Evolutionary conservation across 371 early-diverging fungal genomes (phyloP).

Genomic region (Coemansia sp.): DNA sequence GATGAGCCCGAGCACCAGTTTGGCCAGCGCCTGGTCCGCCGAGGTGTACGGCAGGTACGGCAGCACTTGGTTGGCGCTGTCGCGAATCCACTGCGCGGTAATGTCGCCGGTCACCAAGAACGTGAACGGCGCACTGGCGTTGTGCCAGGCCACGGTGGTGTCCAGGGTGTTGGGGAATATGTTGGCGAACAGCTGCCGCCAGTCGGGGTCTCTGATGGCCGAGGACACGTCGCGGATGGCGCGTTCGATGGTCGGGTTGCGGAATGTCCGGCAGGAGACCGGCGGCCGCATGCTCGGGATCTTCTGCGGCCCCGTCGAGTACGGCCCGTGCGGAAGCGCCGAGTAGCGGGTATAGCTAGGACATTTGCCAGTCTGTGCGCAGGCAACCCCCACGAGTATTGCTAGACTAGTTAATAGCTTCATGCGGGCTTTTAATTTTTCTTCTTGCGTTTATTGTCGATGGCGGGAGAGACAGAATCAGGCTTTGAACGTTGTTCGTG

Average conservation of each 20-base stretch:
- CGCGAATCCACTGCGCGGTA: slow-evolving; percentile 69
- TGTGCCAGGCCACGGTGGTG: slow-evolving; percentile 58
- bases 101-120: slow-evolving; percentile 71
- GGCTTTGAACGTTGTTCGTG: neutral
- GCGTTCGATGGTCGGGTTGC: slow-evolving; percentile 24
- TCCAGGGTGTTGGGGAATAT: slow-evolving; percentile 56
- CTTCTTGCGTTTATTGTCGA: neutral
- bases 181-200: slow-evolving; percentile 45
- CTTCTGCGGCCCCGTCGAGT: slow-evolving; percentile 16
- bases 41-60: slow-evolving; percentile 58
- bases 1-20: slow-evolving; percentile 30
- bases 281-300: slow-evolving; percentile 44
- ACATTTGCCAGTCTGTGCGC: slow-evolving; percentile 5
- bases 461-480: neutral
- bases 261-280: slow-evolving; percentile 35
- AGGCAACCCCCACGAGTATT: neutral
- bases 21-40: slow-evolving; percentile 9
- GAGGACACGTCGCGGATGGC: slow-evolving; percentile 10
- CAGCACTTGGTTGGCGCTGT: slow-evolving; percentile 65
- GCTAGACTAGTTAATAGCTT: neutral
- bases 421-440: neutral
- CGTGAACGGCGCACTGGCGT: slow-evolving; percentile 47
- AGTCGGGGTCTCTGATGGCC: slow-evolving; percentile 30
- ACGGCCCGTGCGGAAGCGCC: slow-evolving; percentile 17
- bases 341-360: slow-evolving; percentile 45